phyloP scores from a whole-genome alignment of 2,329 filamentous ascomycete species.

The Talaromyces sp. region DNA sequence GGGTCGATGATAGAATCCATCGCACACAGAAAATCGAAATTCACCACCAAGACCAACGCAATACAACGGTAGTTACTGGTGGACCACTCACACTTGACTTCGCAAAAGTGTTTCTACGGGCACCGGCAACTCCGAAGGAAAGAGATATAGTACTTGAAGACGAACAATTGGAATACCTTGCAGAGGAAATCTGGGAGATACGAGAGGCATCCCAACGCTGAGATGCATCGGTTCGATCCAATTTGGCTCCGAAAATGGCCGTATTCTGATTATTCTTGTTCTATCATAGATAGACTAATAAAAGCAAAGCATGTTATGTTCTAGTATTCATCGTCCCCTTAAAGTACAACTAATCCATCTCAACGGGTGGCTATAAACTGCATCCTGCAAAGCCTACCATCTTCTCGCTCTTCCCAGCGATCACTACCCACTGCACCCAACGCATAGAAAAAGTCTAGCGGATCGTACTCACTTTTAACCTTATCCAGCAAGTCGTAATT shows the following conservation, averaged over 20 bases:
- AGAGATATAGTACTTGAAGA: neutral
- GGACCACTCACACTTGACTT: neutral
- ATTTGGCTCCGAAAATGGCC: too few species aligned
- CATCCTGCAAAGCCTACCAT: slow-evolving; percentile 3
- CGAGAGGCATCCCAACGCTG: neutral
- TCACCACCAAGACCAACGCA: neutral
- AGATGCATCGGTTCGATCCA: neutral
- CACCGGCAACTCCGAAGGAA: neutral
- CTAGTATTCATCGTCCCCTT: too few species aligned
- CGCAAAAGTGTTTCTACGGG: neutral
- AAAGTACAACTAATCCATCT: too few species aligned
- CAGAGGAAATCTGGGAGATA: neutral
- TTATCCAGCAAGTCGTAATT: slow-evolving; percentile 33
- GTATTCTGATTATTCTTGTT: too few species aligned
- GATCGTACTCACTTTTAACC: slow-evolving; percentile 42
- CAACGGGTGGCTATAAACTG: too few species aligned
- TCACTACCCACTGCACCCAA: slow-evolving; percentile 37
- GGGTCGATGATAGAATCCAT: neutral
- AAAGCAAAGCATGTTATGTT: too few species aligned
- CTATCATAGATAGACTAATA: too few species aligned
- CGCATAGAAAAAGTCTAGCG: slow-evolving; percentile 36
- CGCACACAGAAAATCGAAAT: neutral
- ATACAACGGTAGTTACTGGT: neutral
- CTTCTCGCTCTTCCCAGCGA: slow-evolving; percentile 21
- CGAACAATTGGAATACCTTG: neutral